Evolutionary conservation across 2,329 filamentous ascomycete genomes (phyloP).

Genomic region (Curvularia verruculosa): DNA sequence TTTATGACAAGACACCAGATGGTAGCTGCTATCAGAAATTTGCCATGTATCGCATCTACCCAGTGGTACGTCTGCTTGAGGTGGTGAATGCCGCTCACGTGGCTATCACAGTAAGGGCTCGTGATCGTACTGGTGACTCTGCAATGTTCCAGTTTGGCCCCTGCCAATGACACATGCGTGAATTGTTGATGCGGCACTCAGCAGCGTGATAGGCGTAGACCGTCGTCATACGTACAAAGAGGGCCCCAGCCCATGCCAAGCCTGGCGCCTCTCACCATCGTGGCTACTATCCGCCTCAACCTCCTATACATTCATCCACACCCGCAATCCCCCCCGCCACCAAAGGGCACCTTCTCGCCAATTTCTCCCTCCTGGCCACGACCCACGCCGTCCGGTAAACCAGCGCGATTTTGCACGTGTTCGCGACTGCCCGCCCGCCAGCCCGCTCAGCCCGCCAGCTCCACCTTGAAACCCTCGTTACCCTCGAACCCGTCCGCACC

Average conservation of each 20-base stretch:
- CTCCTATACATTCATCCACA: conserved; percentile 38
- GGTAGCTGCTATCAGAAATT: background rate
- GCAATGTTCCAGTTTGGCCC: background rate
- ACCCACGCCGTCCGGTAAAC: conserved; percentile 31
- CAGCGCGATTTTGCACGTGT: conserved; percentile 31
- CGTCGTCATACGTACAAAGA: conserved; percentile 13
- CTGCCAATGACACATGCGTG: background rate
- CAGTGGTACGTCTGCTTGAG: background rate
- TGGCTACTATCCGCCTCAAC: conserved; percentile 19
- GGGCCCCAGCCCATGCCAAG: conserved; percentile 26
- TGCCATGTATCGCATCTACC: background rate
- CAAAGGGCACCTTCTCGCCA: conserved; percentile 35
- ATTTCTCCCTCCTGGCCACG: conserved; percentile 33
- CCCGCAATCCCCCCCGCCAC: conserved; percentile 38
- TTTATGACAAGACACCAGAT: background rate
- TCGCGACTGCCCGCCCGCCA: conserved; percentile 22
- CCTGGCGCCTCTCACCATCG: conserved; percentile 24
- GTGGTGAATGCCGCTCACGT: conserved; percentile 4
- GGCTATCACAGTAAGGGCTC: conserved; percentile 8
- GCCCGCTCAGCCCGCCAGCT: conserved; percentile 22
- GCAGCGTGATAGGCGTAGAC: conserved; percentile 9
- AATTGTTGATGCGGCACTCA: conserved; percentile 2
- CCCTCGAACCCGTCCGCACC: conserved; percentile 42
- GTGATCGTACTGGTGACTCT: background rate
- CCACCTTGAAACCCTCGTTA: conserved; percentile 30